Evolutionary conservation across 2,329 filamentous ascomycete species (phyloP), one percentile per base, ranked within the genome.

Genomic region (Colletotrichum somersetense): DNA sequence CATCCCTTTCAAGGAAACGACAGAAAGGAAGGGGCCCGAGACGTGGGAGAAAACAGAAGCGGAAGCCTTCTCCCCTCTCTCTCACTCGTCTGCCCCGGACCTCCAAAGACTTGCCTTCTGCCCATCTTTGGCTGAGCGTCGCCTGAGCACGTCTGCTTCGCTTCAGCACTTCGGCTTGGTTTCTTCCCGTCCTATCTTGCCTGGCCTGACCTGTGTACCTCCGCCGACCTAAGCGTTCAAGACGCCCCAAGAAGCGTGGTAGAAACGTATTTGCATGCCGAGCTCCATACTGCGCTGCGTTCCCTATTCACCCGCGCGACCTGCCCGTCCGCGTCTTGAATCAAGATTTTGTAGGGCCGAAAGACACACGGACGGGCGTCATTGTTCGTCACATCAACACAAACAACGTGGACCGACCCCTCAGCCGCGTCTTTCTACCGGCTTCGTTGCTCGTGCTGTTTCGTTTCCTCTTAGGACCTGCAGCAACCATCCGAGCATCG

Each of bases 341-440:
- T 56, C 30, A n/a, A 44, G 35, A 23, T 44, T 23, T 44, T 16
- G 42, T 30, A 62, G 56, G 62, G 63, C 63, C 67, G 67, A 62
- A 67, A 48, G 40, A 67, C 67, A 62, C 63, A 67, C 67, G 67
- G 46, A 67, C 67, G 50, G 62, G 56, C 67, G 56, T 52, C 55
- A 48, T 23, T 40, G 35, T 35, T 64, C 33, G 33, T 67, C 64
- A 57, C 44, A 46, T 48, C 63, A 46, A 71, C 23, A 62, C 62
- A 57, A 56, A 67, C 62, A 64, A 62, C 46, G 46, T 52, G 20
- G 30, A 18, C 48, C 35, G 40, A 42, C 52, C 38, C 46, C 61
- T 26, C 46, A 55, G 30, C 26, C 38, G n/a, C 35, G 30, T 16
- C 33, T 58, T 30, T 8, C 26, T 42, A 42, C 26, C 40, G 38